Conservation (phyloP, 1,139 yeast genomes). For the Kazachstania sp. region DNA sequence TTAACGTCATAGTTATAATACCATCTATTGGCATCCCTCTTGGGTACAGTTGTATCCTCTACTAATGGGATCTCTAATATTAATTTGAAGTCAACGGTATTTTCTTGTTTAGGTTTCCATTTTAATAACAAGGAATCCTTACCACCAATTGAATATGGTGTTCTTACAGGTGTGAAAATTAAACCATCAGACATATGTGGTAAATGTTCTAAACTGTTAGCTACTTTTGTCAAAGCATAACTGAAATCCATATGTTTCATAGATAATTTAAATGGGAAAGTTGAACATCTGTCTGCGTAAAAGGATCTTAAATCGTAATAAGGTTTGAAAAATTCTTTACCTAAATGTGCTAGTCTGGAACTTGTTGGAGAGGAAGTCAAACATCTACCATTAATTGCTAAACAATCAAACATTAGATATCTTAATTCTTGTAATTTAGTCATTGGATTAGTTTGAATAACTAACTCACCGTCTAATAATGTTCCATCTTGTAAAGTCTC, state of each 20-base stretch:
- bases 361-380: slow-evolving; percentile 64
- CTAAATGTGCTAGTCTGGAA: slow-evolving; percentile 77
- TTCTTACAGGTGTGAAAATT: slow-evolving; percentile 82
- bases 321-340: slow-evolving; percentile 76
- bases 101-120: slow-evolving; percentile 97
- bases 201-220: slow-evolving; percentile 59
- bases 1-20: slow-evolving; percentile 74
- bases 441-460: slow-evolving; percentile 43
- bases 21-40: slow-evolving; percentile 62
- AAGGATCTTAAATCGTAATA: slow-evolving; percentile 58
- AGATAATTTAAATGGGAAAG: slow-evolving; percentile 79
- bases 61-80: slow-evolving; percentile 56
- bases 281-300: slow-evolving; percentile 62
- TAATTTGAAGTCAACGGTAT: slow-evolving; percentile 80
- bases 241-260: slow-evolving; percentile 84
- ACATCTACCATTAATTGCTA: slow-evolving; percentile 69
- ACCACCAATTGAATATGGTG: slow-evolving; percentile 73
- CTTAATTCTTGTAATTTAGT: slow-evolving; percentile 56
- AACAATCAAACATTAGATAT: slow-evolving; percentile 83
- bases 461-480: slow-evolving; percentile 86
- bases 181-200: slow-evolving; percentile 92
- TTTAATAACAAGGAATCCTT: slow-evolving; percentile 76
- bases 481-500: slow-evolving; percentile 73
- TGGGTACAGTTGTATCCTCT: slow-evolving; percentile 63
- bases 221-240: slow-evolving; percentile 70